phyloP scores from a whole-genome alignment of 345 rosid species.

The Euphorbia pulcherrima region DNA sequence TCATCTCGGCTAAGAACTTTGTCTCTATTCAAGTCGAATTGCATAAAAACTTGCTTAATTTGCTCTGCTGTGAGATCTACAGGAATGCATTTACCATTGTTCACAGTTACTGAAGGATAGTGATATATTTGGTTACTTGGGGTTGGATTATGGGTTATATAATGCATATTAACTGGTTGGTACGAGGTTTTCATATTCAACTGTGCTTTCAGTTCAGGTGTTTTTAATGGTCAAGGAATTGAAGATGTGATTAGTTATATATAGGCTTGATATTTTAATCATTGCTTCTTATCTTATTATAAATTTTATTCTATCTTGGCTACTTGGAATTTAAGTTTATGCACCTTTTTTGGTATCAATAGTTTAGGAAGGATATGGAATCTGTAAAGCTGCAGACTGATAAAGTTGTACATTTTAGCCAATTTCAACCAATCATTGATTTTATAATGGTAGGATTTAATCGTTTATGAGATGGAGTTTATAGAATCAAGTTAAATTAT shows the following conservation, averaged over 20 bases:
- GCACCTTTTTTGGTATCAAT: too few relatives aligned
- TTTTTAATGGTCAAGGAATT: too few relatives aligned
- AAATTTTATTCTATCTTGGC: not conserved
- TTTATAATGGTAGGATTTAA: too few relatives aligned
- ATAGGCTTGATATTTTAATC: not conserved
- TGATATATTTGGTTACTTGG: too few relatives aligned
- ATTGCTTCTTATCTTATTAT: not conserved
- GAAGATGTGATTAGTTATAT: not conserved
- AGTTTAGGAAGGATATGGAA: too few relatives aligned
- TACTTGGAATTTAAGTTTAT: not conserved
- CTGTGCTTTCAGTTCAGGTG: too few relatives aligned
- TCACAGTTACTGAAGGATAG: not conserved
- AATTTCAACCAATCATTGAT: too few relatives aligned
- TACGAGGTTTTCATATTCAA: too few relatives aligned
- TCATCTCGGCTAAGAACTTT: not conserved
- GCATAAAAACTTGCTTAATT: not conserved
- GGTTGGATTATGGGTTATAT: not conserved
- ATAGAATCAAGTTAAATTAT: too few relatives aligned
- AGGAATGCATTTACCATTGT: not conserved
- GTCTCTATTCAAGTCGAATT: slow-evolving; percentile 2
- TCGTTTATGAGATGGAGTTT: too few relatives aligned
- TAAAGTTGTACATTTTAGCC: too few relatives aligned
- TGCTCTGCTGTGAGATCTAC: not conserved
- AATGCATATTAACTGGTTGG: not conserved
- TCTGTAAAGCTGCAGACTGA: too few relatives aligned